Conservation (phyloP, 1,284 basidiomycete genomes). For the Coniferiporia sulphurascens region DNA sequence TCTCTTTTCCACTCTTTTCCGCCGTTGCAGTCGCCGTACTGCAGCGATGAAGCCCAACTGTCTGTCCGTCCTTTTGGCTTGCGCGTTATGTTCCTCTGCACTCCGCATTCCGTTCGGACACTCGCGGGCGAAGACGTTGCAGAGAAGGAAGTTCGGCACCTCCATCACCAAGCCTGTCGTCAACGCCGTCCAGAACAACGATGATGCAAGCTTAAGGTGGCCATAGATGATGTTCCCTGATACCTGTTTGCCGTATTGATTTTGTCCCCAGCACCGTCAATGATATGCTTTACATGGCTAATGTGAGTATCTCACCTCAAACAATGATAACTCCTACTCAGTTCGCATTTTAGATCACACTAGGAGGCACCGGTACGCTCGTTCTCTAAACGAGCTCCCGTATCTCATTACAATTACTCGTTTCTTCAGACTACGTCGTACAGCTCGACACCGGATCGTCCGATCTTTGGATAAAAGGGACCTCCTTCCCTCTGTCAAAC, state of each 20-base stretch:
- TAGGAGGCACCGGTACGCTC: conserved; percentile 53
- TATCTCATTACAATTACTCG: conserved; percentile 6
- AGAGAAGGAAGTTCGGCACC: conserved; percentile 7
- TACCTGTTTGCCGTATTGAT: conserved; percentile 30
- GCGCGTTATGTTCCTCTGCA: conserved; percentile 9
- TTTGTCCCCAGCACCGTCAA: conserved; percentile 53
- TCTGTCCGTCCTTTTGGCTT: conserved; percentile 16
- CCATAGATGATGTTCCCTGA: background rate
- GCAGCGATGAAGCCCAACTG: conserved; percentile 20
- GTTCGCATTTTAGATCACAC: conserved; percentile 45
- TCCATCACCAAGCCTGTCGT: background rate
- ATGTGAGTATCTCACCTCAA: conserved; percentile 42
- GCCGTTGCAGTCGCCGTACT: conserved; percentile 12
- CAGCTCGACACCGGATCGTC: conserved; percentile 80
- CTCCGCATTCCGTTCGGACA: conserved; percentile 15
- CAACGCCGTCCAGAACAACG: conserved; percentile 18
- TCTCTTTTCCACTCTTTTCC: conserved; percentile 17
- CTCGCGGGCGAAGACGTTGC: background rate
- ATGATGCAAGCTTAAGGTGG: conserved; percentile 30
- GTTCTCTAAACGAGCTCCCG: background rate
- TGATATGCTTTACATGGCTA: conserved; percentile 70
- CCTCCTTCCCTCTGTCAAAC: conserved; percentile 46
- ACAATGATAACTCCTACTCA: conserved; percentile 5
- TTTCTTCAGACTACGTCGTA: conserved; percentile 49
- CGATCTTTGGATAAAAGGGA: conserved; percentile 70